Evolutionary conservation across 768 basidiomycete genomes (phyloP).

Genomic region (Mycena venus): DNA sequence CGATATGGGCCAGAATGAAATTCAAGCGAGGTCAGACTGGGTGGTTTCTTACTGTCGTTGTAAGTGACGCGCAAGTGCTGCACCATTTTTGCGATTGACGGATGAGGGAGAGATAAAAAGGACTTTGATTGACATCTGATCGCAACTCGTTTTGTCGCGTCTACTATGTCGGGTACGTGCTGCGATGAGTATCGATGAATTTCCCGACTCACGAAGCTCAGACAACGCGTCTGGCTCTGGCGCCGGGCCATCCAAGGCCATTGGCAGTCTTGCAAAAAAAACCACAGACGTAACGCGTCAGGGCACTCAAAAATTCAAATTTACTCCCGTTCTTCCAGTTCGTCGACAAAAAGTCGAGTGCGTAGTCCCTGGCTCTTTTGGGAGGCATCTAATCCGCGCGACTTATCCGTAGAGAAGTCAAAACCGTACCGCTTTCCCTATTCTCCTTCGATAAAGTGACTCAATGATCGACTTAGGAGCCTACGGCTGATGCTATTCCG

Average conservation of each 20-base stretch:
- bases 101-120: slow-evolving; percentile 10
- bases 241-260: slow-evolving; percentile 65
- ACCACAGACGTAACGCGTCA: slow-evolving; percentile 78
- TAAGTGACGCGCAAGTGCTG: slow-evolving; percentile 84
- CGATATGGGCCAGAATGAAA: neutral
- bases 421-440: slow-evolving; percentile 70
- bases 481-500: slow-evolving; percentile 47
- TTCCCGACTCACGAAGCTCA: slow-evolving; percentile 31
- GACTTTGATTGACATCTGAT: slow-evolving; percentile 10
- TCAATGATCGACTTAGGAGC: slow-evolving; percentile 58
- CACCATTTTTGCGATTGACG: slow-evolving; percentile 50
- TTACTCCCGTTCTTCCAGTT: slow-evolving; percentile 82
- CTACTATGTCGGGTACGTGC: slow-evolving; percentile 45
- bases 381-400: slow-evolving; percentile 6
- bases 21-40: neutral
- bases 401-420: slow-evolving; percentile 65
- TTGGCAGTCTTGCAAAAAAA: slow-evolving; percentile 83
- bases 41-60: slow-evolving; percentile 68
- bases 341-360: slow-evolving; percentile 84
- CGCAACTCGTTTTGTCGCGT: slow-evolving; percentile 6
- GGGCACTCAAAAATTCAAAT: slow-evolving; percentile 83
- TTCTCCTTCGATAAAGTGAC: slow-evolving; percentile 12
- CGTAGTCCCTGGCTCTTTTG: slow-evolving; percentile 26
- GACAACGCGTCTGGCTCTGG: slow-evolving; percentile 51
- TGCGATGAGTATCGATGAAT: neutral